Base-by-base conservation (phyloP, 495 filamentous ascomycete genomes). In the Penicillium parvum region DNA sequence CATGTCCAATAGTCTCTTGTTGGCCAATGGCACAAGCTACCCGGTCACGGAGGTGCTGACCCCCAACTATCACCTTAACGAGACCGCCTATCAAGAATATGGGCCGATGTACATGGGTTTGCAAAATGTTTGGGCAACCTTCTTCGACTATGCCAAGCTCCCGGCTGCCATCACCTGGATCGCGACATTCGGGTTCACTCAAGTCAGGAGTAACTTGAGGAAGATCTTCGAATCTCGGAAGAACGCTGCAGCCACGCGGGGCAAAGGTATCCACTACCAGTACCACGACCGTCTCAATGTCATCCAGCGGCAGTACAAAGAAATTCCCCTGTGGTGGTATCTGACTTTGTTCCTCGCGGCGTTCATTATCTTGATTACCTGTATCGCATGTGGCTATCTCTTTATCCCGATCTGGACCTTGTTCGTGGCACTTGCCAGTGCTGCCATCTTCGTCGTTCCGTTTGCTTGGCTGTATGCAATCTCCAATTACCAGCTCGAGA, bases 381-480 rank as follows among this genome's bases (percentile, higher is more conserved):
- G 68, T 17, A 58, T 76, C 3, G 69, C 60, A 0, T 62, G 60
- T 9, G 65, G 70, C n/a, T 57, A 72, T 16, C 61, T 79, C 16
- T 81, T 71, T 47, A 78, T 81, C 40, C 76, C 74, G 3, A 68
- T 76, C 39, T 79, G 73, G 75, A 75, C 76, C 3, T 68, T 73
- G 18, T 71, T 81, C 23, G 69, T 79, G 2, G 77, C 68, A 1
- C 53, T 78, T 20, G 54, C 55, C 2, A 76, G 70, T 15, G 71
- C 74, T 2, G 74, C 69, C 9, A 37, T 75, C 17, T 66, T 77
- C 25, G 74, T 78, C 33, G 47, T 75, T 9, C 76, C 75, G 4
- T 69, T 79, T 12, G 69, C 66, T 11, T 79, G 74, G 71, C 65
- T 79, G 2, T 79, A 77, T 41, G 70, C 72, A 5, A 67, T 79